Percentiles rank a stretch among this genome's conserved stretches.
Evolutionary conservation across 228 moss, liverwort and hornwort species (phyloP).

Genomic region (Sphagnum fallax): DNA sequence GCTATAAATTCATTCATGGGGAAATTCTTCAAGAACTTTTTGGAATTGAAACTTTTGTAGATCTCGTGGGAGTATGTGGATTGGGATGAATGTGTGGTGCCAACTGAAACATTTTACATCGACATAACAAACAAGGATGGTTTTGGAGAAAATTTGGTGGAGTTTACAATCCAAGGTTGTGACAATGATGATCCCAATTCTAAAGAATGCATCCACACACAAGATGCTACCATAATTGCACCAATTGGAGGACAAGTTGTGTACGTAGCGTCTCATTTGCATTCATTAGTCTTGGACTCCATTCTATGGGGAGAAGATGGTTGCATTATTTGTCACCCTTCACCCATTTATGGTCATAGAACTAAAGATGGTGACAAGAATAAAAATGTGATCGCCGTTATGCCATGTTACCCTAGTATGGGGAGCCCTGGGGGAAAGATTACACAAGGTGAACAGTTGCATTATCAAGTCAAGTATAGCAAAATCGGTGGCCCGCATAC

Average conservation of each 20-base stretch:
- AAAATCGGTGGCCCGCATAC: slow-evolving; percentile 41
- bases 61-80: slow-evolving; percentile 28
- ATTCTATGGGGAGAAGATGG: slow-evolving; percentile 34
- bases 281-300: slow-evolving; percentile 15
- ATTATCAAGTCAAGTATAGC: slow-evolving; percentile 20
- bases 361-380: slow-evolving; percentile 37
- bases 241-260: slow-evolving; percentile 28
- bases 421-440: slow-evolving; percentile 9
- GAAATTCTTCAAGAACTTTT: too few relatives aligned
- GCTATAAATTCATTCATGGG: too few relatives aligned
- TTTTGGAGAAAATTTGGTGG: slow-evolving; percentile 1
- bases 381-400: slow-evolving; percentile 21
- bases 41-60: slow-evolving; percentile 4
- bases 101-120: not conserved
- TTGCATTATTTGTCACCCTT: slow-evolving; percentile 22
- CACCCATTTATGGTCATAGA: slow-evolving; percentile 33
- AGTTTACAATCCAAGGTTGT: slow-evolving; percentile 30
- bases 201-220: slow-evolving; percentile 29
- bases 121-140: slow-evolving; percentile 30
- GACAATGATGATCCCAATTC: slow-evolving; percentile 33
- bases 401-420: slow-evolving; percentile 1
- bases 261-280: slow-evolving; percentile 17
- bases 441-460: slow-evolving; percentile 27
- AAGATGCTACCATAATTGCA: slow-evolving; percentile 9
- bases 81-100: slow-evolving; percentile 30